Conservation (phyloP, 2,329 filamentous ascomycete genomes). For the Fusarium fujikuroi region DNA sequence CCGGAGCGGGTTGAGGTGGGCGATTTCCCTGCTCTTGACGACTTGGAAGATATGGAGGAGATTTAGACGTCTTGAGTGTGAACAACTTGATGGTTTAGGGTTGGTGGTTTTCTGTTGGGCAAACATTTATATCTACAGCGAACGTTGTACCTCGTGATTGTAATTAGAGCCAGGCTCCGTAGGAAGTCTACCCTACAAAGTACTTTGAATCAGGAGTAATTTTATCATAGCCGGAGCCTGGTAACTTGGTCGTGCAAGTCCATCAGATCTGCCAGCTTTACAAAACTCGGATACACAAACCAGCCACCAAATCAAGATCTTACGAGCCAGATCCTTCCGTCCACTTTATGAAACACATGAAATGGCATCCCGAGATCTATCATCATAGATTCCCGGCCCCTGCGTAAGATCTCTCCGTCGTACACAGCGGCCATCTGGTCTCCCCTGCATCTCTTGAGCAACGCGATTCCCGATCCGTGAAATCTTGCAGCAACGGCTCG, state of each 20-base stretch:
- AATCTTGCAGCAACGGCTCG: conserved; percentile 33
- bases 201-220: background rate
- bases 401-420: conserved; percentile 21
- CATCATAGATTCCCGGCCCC: background rate
- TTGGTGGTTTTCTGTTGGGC: background rate
- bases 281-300: background rate
- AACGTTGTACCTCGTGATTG: background rate
- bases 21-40: conserved; percentile 75
- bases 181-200: background rate
- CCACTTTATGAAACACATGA: conserved; percentile 5
- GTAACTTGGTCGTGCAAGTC: background rate
- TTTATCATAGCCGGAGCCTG: background rate
- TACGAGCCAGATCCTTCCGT: background rate
- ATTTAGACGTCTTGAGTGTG: conserved; percentile 56
- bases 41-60: conserved; percentile 82
- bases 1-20: conserved; percentile 82
- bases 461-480: conserved; percentile 36
- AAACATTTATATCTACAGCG: background rate
- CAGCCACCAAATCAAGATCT: background rate
- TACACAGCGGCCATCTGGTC: background rate
- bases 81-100: background rate
- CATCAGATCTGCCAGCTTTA: background rate
- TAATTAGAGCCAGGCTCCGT: background rate
- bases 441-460: conserved; percentile 10
- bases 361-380: background rate